These are phyloP conservation scores for Achaetomium macrosporum DNA, from an alignment of 2,329 filamentous ascomycete species.

Conservation along the genomic window DNA sequence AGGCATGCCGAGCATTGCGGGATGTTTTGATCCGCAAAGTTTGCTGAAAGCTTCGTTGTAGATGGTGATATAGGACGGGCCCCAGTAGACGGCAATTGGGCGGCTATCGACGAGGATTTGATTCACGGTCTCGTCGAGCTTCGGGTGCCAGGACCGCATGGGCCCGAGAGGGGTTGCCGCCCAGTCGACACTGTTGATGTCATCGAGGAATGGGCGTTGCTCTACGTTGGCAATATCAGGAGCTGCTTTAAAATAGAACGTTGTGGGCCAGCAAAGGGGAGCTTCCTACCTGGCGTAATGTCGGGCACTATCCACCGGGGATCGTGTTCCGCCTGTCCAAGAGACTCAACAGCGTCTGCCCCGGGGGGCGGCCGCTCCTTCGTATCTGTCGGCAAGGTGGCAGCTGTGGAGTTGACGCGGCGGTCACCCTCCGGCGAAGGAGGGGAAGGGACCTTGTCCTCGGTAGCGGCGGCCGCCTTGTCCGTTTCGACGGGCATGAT, in stretches of 20 bases:
- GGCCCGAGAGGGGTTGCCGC: constrained; percentile 39
- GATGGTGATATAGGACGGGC: constrained; percentile 53
- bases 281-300: constrained; percentile 23
- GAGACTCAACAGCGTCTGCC: constrained; percentile 20
- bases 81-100: constrained; percentile 57
- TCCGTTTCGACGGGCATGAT: constrained; percentile 12
- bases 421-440: constrained; percentile 5
- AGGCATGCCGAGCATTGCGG: constrained; percentile 54
- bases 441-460: constrained; percentile 7
- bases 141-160: constrained; percentile 37
- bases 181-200: constrained; percentile 40
- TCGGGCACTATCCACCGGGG: constrained; percentile 30
- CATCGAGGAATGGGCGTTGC: constrained; percentile 32
- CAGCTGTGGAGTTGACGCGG: constrained; percentile 16
- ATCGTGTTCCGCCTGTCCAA: constrained; percentile 23
- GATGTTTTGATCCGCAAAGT: constrained; percentile 59
- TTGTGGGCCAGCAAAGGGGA: neutral
- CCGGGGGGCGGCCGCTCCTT: constrained; percentile 14
- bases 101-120: constrained; percentile 37
- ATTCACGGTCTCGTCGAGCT: constrained; percentile 38
- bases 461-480: neutral
- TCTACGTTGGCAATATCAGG: constrained; percentile 20
- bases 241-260: neutral
- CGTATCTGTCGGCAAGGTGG: neutral
- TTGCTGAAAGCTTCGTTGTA: constrained; percentile 68